Base-by-base conservation (phyloP, 192 early-diverging fungal species). In the Coemansia javaensis region DNA sequence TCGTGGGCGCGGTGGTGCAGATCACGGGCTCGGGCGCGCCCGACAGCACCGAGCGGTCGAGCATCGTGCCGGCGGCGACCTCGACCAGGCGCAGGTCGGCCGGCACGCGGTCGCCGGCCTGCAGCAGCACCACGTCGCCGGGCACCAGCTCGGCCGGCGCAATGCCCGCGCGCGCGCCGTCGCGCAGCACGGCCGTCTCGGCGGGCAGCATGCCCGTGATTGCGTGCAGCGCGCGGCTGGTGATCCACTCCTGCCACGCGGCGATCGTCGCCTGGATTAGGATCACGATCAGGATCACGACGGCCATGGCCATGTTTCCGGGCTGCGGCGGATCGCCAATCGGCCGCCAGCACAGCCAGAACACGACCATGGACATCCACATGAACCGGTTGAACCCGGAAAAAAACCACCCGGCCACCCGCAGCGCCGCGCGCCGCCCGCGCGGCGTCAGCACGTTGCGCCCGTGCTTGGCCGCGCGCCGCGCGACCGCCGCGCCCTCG, bases 31-130 rank as follows among this genome's bases (percentile, higher is more conserved):
- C 79, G 7, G 80, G 63, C 50, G 87, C 84, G 21, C 93, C 93
- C 13, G 93, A 91, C 32, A 93, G 64, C 40, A 82, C 63, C 16
- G 86, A 80, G 9, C 85, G 80, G 67, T 96, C 93, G 50, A 93
- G 82, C 53, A 74, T 63, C n/a, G 86, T 45, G 43, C 90, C 90
- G 23, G 43, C 17, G 24, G 77, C 75, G 11, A 81, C 80, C 6
- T 71, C 63, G 11, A 90, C 56, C 35, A 94, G 49, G 4, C 87
- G 75, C 37, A 82, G 17, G 41, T 94, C 91, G 7, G 89, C 89
- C 18, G 91, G 90, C 16, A 90, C 84, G 34, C 81, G 81, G 49
- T 84, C 68, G 23, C 89, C 90, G 11, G 81, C 43, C 0, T 60
- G 71, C 31, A 93, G 58, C 10, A 63, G 48, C 40, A 94, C 82